phyloP scores from a whole-genome alignment of 202 grass and related monocot genomes.

The Carex sylvatica region DNA sequence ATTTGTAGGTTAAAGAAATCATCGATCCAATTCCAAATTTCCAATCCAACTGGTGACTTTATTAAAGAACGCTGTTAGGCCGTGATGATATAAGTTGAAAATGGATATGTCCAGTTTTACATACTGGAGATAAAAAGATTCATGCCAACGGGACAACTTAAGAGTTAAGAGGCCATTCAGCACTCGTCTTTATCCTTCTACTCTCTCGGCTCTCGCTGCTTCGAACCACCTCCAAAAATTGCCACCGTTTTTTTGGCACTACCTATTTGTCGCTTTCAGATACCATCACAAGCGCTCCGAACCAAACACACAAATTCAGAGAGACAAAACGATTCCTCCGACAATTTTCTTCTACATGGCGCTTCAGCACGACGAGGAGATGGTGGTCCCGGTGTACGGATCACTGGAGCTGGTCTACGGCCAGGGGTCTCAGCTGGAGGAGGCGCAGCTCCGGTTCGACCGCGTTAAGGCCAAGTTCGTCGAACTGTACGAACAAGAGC shows the following conservation, averaged over 20 bases:
- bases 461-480: conserved; percentile 71
- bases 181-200: conserved; percentile 13
- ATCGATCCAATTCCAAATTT: no score
- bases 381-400: conserved; percentile 53
- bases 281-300: background rate
- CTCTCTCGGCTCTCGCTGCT: conserved; percentile 11
- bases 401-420: conserved; percentile 74
- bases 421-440: conserved; percentile 58
- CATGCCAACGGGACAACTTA: background rate
- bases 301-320: background rate
- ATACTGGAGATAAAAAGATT: background rate
- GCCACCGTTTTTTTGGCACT: background rate
- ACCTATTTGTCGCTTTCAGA: background rate
- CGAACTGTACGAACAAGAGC: conserved; percentile 46
- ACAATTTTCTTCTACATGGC: background rate
- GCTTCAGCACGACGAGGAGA: conserved; percentile 28
- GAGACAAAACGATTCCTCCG: background rate
- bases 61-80: background rate
- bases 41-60: background rate
- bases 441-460: conserved; percentile 77
- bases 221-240: background rate
- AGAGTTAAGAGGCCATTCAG: no score
- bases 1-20: background rate
- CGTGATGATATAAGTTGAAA: background rate
- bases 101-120: background rate